Conservation (phyloP, 768 basidiomycete species). For the Trametes elegans region DNA sequence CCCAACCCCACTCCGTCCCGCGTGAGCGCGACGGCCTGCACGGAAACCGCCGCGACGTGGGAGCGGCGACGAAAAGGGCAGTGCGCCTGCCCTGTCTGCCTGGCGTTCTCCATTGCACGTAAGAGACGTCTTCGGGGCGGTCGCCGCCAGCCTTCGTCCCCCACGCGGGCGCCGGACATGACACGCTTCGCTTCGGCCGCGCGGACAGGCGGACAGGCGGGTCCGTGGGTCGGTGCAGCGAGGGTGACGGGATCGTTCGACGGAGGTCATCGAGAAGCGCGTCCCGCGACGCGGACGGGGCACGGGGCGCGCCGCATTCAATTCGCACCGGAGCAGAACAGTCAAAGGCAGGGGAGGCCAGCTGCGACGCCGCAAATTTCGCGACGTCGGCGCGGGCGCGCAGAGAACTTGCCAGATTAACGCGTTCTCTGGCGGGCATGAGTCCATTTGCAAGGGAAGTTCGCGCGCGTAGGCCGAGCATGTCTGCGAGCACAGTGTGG, state of each 20-base stretch:
- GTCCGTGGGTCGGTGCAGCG: slow-evolving; percentile 1
- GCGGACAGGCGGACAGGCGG: not conserved
- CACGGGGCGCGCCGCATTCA: not conserved
- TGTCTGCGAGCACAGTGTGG: not conserved
- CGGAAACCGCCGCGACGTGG: not conserved
- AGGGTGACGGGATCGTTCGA: slow-evolving; percentile 10
- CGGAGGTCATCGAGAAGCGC: slow-evolving; percentile 7
- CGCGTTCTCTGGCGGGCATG: too few species aligned
- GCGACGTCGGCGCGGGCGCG: not conserved
- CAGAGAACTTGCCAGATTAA: not conserved
- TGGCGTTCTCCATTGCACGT: not conserved
- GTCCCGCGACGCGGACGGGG: not conserved
- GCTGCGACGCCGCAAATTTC: not conserved
- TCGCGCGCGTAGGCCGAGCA: not conserved
- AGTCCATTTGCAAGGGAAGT: not conserved
- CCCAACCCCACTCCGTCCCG: too few species aligned
- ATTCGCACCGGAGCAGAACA: not conserved
- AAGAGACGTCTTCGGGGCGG: not conserved
- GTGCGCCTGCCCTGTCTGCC: not conserved
- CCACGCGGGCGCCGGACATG: not conserved
- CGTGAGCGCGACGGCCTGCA: not conserved
- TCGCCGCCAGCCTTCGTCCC: not conserved
- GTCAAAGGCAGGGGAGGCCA: slow-evolving; percentile 4
- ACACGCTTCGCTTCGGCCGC: not conserved
- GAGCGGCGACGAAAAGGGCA: not conserved